phyloP scores from a whole-genome alignment of 202 grass and related monocot species.

The Setaria viridis region DNA sequence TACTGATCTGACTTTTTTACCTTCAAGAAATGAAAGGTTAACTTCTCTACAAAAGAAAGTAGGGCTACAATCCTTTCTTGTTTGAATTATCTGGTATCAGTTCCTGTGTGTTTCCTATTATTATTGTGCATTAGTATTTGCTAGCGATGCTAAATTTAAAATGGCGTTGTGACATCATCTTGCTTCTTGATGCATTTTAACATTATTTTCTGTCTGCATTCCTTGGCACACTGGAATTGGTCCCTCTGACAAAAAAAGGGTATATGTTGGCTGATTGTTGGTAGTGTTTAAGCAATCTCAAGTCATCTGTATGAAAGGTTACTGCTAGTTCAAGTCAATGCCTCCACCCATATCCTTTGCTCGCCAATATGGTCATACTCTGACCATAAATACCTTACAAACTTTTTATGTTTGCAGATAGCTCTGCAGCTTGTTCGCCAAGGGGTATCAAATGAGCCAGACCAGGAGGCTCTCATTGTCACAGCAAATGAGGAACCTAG shows the following conservation, averaged over 20 bases:
- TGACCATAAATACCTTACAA: constrained; percentile 29
- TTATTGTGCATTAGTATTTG: constrained; percentile 21
- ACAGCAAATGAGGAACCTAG: constrained; percentile 46
- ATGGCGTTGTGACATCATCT: not conserved
- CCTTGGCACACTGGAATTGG: not conserved
- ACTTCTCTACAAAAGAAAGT: constrained; percentile 15
- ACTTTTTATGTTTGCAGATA: constrained; percentile 61
- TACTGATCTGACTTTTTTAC: constrained; percentile 43
- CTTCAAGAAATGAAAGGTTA: constrained; percentile 12
- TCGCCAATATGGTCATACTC: constrained; percentile 29
- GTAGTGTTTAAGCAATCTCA: constrained; percentile 16
- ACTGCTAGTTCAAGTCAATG: constrained; percentile 8
- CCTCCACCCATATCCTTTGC: constrained; percentile 13
- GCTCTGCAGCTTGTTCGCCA: constrained; percentile 91
- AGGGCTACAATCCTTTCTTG: not conserved
- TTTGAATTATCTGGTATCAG: not conserved
- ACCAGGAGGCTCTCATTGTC: constrained; percentile 46
- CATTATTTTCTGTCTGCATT: not conserved
- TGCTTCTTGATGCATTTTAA: constrained; percentile 3
- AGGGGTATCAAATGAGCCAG: constrained; percentile 69
- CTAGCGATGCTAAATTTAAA: constrained; percentile 26
- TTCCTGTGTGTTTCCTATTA: not conserved
- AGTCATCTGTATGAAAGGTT: constrained; percentile 26
- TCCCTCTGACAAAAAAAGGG: not conserved
- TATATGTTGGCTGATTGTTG: constrained; percentile 21